Evolutionary conservation across 495 filamentous ascomycete species (phyloP).

Genomic region (Neurospora sp.): DNA sequence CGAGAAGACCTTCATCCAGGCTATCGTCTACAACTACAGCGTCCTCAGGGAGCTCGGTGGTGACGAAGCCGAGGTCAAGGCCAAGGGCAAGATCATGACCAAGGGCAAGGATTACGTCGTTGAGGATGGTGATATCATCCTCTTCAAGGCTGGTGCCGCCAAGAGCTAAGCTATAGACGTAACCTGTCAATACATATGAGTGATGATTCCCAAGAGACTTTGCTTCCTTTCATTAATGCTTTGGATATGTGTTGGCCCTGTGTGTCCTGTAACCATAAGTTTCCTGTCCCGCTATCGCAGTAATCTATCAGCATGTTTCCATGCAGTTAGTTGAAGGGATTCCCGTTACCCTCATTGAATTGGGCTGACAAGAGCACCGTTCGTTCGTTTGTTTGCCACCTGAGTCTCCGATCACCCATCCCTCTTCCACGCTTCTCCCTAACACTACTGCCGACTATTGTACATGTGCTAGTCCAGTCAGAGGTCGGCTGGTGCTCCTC

Average conservation of each 20-base stretch:
- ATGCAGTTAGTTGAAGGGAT: too few relatives aligned
- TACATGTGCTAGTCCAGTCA: neutral
- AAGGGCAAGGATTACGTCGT: slow-evolving; percentile 98
- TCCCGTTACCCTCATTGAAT: too few relatives aligned
- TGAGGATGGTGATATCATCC: slow-evolving; percentile 64
- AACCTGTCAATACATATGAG: neutral
- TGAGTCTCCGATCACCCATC: neutral
- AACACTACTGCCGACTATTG: neutral
- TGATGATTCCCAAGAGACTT: neutral
- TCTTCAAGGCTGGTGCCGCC: slow-evolving; percentile 94
- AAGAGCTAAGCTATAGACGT: slow-evolving; percentile 45
- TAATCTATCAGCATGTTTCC: too few relatives aligned
- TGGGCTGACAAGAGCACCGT: neutral
- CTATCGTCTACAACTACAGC: slow-evolving; percentile 77
- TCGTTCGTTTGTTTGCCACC: neutral
- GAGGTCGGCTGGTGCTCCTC: too few relatives aligned
- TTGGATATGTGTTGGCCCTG: too few relatives aligned
- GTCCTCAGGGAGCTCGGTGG: slow-evolving; percentile 75
- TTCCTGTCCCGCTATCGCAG: too few relatives aligned
- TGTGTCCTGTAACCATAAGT: too few relatives aligned
- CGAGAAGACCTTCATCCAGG: slow-evolving; percentile 99
- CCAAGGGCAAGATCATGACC: slow-evolving; percentile 92
- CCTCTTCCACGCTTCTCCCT: neutral
- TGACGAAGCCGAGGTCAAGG: slow-evolving; percentile 79
- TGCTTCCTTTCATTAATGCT: neutral